Evolutionary conservation across 257 asterid species (phyloP).

Genomic region (Lavandula angustifolia): DNA sequence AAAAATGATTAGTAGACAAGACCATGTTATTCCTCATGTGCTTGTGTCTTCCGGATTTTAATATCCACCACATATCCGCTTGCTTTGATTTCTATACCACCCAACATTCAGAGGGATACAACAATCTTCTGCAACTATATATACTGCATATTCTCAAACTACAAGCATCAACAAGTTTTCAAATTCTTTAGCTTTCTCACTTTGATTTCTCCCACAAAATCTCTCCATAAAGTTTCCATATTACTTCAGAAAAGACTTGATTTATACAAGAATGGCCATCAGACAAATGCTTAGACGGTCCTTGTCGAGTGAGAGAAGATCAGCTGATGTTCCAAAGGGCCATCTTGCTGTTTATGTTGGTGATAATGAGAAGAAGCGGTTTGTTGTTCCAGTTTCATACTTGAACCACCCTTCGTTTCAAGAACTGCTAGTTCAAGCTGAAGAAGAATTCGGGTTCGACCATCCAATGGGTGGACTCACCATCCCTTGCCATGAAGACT

Average conservation of each 20-base stretch:
- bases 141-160: conserved; percentile 6
- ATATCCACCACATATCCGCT: neutral
- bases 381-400: conserved; percentile 10
- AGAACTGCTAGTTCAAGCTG: conserved; percentile 17
- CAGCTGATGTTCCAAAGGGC: conserved; percentile 24
- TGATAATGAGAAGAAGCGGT: conserved; percentile 13
- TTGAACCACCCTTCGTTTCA: conserved; percentile 27
- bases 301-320: conserved; percentile 30
- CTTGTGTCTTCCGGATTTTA: conserved; percentile 20
- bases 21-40: conserved; percentile 32
- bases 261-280: neutral
- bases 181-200: neutral
- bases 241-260: no score
- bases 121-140: neutral
- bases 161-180: conserved; percentile 4
- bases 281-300: conserved; percentile 28
- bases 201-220: neutral
- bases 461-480: conserved; percentile 30
- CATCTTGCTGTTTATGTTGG: conserved; percentile 10
- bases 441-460: conserved; percentile 27
- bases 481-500: conserved; percentile 37
- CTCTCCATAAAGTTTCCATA: neutral
- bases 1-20: conserved; percentile 23
- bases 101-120: neutral
- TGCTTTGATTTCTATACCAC: neutral